Conservation (phyloP, 176 grass and related monocot species). For the Olyra latifolia region DNA sequence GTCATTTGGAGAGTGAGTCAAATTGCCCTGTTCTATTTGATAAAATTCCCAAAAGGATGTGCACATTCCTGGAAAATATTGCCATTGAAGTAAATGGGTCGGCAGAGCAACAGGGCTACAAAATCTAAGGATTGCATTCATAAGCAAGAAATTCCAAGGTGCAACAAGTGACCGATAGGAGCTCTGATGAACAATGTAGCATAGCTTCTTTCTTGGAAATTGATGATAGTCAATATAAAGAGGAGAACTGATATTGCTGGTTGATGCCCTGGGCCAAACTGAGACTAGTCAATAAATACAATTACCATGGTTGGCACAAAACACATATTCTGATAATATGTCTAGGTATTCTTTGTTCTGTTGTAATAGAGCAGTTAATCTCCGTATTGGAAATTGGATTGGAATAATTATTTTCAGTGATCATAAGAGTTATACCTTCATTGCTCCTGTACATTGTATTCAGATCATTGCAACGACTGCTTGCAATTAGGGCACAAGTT, state of each 20-base stretch:
- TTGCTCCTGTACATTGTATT: slow-evolving; percentile 47
- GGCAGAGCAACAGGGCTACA: not conserved
- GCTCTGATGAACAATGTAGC: not conserved
- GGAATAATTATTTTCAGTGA: slow-evolving; percentile 32
- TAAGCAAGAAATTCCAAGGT: not conserved
- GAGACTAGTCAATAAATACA: slow-evolving; percentile 35
- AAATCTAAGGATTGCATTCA: not conserved
- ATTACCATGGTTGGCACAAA: not conserved
- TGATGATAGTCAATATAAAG: not conserved
- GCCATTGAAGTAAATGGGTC: slow-evolving; percentile 19
- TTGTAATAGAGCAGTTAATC: slow-evolving; percentile 39
- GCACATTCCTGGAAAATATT: slow-evolving; percentile 1
- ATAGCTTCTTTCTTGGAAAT: slow-evolving; percentile 17
- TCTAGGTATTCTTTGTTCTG: slow-evolving; percentile 23
- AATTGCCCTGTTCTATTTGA: not conserved
- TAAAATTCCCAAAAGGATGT: not conserved
- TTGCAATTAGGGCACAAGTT: slow-evolving; percentile 19
- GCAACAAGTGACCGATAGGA: slow-evolving; percentile 11
- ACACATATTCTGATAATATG: slow-evolving; percentile 13
- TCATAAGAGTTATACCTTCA: slow-evolving; percentile 25
- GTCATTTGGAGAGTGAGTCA: slow-evolving; percentile 25
- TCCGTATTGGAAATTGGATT: not conserved
- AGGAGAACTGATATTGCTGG: not conserved
- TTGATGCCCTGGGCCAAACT: slow-evolving; percentile 18
- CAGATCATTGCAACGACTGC: slow-evolving; percentile 10